Base-by-base conservation (phyloP, 1,284 basidiomycete species). In the Leccinum pachyderme region DNA sequence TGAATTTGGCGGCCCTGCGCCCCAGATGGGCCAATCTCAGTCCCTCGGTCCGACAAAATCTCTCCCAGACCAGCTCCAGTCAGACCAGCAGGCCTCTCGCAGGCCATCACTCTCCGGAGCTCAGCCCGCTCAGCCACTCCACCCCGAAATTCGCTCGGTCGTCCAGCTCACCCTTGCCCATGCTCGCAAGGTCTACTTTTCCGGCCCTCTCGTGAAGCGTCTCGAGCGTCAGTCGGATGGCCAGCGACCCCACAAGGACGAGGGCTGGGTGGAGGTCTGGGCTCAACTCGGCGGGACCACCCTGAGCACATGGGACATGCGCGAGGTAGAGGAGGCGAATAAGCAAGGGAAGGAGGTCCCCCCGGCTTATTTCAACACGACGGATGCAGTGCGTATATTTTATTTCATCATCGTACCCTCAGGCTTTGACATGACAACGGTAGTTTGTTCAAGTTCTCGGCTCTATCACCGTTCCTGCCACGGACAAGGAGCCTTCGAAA, bases 261-360 rank as follows among this genome's bases (percentile, higher is more conserved):
- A 93, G 29, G 89, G 89, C n/a, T 95, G 93, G 93, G 79, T 81
- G 7, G 83, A 92, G n/a, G 87, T 96, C 8, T 96, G 93, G 93
- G 90, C 91, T 2, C 95, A 98, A 74, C 79, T 98, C 28, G 90
- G 91, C 44, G 95, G 95, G 5, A 97, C 94, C 7, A 95, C 93
- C 7, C 80, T 98, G 53, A 95, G 93, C 63, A 78, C 93, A 43
- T 95, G 93, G 92, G 89, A 91, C 69, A 94, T 94, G 84, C 81
- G 82, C 63, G 82, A 87, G 61, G 86, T 95, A 55, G 83, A 91
- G 59, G 84, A 89, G 70, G 92, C 93, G 5, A 92, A 84, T 62
- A 83, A 81, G 63, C 77, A 85, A 61, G 92, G 91, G 8, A 83
- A 74, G 59, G 90, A 95, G 73, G 91, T 93, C 5, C 92, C 92